Evolutionary conservation across 129 eudicot genomes (phyloP).

Genomic region (Centrapalus pauciflorus): DNA sequence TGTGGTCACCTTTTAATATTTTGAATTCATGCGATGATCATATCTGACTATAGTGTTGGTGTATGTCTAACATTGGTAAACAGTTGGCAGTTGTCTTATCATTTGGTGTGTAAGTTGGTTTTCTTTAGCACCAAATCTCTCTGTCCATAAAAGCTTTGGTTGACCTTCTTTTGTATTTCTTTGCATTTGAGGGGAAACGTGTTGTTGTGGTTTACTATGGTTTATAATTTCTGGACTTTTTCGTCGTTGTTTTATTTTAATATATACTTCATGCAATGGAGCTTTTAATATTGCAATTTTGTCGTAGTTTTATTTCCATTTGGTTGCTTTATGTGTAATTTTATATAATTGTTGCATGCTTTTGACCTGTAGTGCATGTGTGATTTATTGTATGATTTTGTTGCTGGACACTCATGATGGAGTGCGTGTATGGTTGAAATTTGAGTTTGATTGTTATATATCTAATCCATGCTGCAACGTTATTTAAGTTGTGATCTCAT

Average conservation of each 20-base stretch:
- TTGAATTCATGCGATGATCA: conserved; percentile 6
- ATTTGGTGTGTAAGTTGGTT: neutral
- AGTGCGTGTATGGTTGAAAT: neutral
- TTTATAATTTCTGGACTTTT: neutral
- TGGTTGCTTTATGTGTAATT: conserved; percentile 10
- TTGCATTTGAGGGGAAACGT: conserved; percentile 7
- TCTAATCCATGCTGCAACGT: neutral
- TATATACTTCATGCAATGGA: neutral
- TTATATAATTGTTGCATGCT: neutral
- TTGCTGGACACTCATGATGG: neutral
- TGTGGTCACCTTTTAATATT: neutral
- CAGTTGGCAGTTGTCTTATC: neutral
- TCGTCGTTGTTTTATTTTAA: neutral
- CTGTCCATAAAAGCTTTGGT: neutral
- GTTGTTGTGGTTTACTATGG: conserved; percentile 2
- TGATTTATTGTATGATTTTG: neutral
- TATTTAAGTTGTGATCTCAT: no score
- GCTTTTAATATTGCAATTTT: neutral
- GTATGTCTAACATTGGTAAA: neutral
- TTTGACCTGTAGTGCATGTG: neutral
- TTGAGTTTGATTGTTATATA: conserved; percentile 7
- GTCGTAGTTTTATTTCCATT: neutral
- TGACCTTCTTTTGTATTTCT: neutral
- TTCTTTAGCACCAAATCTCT: neutral
- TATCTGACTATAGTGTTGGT: neutral